Conservation (phyloP, 2,329 filamentous ascomycete genomes). For the Aspergillus luchuensis region DNA sequence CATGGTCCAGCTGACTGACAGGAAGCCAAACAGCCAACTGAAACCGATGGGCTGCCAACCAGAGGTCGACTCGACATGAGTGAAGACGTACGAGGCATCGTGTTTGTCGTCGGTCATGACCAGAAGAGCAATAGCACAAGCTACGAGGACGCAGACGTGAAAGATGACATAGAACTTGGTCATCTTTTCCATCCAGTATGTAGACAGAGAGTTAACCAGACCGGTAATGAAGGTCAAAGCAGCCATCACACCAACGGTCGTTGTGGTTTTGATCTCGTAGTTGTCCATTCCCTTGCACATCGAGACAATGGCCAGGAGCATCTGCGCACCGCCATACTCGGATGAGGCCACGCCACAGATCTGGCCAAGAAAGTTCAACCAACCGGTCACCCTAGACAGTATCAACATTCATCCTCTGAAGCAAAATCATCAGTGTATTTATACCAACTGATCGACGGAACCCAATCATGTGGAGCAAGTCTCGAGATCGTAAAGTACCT, state of each 20-base stretch:
- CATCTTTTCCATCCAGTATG: slow-evolving; percentile 9
- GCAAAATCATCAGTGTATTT: background rate
- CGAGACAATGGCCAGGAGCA: slow-evolving; percentile 6
- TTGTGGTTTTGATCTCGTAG: slow-evolving; percentile 7
- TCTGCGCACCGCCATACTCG: slow-evolving; percentile 6
- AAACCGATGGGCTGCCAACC: slow-evolving; percentile 6
- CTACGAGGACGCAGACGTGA: background rate
- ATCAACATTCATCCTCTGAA: background rate
- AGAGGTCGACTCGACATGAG: background rate
- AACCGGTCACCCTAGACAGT: background rate
- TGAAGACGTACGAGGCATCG: slow-evolving; percentile 7
- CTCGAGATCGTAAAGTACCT: slow-evolving; percentile 5
- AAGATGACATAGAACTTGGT: slow-evolving; percentile 10
- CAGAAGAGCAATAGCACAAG: slow-evolving; percentile 3
- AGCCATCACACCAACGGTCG: slow-evolving; percentile 6
- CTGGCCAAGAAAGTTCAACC: background rate
- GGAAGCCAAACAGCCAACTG: slow-evolving; percentile 5
- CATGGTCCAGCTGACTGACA: slow-evolving; percentile 5
- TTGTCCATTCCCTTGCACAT: background rate
- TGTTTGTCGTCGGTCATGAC: slow-evolving; percentile 3
- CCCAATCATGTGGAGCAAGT: slow-evolving; percentile 1
- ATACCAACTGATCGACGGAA: slow-evolving; percentile 6
- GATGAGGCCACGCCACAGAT: slow-evolving; percentile 7
- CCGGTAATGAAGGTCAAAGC: slow-evolving; percentile 1
- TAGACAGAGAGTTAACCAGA: slow-evolving; percentile 4